Evolutionary conservation across 2,329 filamentous ascomycete species (phyloP), one percentile per base, ranked within the genome.

Genomic region (Aspergillus sp.): DNA sequence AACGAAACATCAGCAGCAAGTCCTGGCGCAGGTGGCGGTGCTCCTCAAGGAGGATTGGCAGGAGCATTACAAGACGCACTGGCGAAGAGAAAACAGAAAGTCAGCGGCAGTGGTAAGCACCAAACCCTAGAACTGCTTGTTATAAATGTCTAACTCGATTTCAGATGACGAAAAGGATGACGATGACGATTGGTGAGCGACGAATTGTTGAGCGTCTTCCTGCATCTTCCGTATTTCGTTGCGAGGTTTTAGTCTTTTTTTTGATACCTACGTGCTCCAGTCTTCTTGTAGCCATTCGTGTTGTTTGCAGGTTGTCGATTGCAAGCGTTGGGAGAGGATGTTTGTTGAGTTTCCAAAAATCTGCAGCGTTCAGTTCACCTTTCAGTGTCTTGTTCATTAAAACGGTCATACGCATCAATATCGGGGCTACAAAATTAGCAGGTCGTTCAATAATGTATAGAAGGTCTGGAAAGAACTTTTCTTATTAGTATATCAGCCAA

Each of bases 101-200:
- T 97, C 73, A 91, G 90, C 77, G 89, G 90, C 73, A 96, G 91
- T 82, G 93, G 93, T 97, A 86, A 86, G 90, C 88, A 14, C 25
- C 27, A 40, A 44, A 6, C 35, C 17, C 27, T 21, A 31, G 23
- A 31, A 45, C 6, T 23, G 52, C 23, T 52, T 33, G 35, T 61
- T 12, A 56, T 19, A 4, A 11, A 27, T 33, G n/a, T 35, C 67
- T 73, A 71, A 71, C 67, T 12, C 27, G n/a, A 49, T 37, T 55
- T 46, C 56, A 79, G 77, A 79, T 69, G 77, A 79, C 53, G 77
- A 79, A 58, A 77, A 76, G 58, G 76, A 77, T 27, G 73, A 77
- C 35, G 76, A 79, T 58, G 76, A 79, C 47, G 76, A 79, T 65
- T 79, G 77, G 77, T 78, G 67, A 74, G 57, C 45, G 33, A 39